Evolutionary conservation across 768 basidiomycete species (phyloP), one percentile per base, ranked within the genome.

Genomic region (Podaxis mareebaensis): DNA sequence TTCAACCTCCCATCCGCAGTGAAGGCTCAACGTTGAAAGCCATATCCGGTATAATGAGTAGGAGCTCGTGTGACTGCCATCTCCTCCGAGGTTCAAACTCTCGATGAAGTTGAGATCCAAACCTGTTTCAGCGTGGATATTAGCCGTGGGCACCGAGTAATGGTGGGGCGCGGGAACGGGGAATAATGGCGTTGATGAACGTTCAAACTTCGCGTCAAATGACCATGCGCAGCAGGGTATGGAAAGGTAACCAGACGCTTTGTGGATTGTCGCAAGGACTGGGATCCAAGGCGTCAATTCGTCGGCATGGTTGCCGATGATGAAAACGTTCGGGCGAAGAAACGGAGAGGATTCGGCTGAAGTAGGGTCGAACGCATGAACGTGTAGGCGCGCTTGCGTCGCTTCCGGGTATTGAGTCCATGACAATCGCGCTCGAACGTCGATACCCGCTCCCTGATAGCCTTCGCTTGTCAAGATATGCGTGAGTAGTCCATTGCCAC

Each of bases 231-330:
- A 98, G 71, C 96, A 98, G 0, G 96, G 96, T 60, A 99, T 93
- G 4, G 84, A 90, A 49, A 93, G 73, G 68, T 91, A 92, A 4
- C 91, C 92, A 0, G 86, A 83, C 0, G 87, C 84, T 3, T 71
- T 68, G 38, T 81, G 76, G 13, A 89, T 66, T 0, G 89, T 87
- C 0, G 95, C 84, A 4, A 97, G 77, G 1, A 97, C 82, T 0
- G 96, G 93, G 0, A 95, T 73, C 96, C 96, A 99, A 0, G 96
- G 96, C 24, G 96, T 96, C 17, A 99, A 80, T 68, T 99, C 96
- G 76, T 99, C 96, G 0, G 96, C 91, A 73, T 99, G 96, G 76
- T 98, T 98, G 8, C 92, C 95, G 55, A 99, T 91, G 62, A 99
- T 75, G 76, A 97, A 99, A 2, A 80, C 75, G 0, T 81, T 85